Base-by-base conservation (phyloP, 139 green algal species). In the Eudorina sp. region DNA sequence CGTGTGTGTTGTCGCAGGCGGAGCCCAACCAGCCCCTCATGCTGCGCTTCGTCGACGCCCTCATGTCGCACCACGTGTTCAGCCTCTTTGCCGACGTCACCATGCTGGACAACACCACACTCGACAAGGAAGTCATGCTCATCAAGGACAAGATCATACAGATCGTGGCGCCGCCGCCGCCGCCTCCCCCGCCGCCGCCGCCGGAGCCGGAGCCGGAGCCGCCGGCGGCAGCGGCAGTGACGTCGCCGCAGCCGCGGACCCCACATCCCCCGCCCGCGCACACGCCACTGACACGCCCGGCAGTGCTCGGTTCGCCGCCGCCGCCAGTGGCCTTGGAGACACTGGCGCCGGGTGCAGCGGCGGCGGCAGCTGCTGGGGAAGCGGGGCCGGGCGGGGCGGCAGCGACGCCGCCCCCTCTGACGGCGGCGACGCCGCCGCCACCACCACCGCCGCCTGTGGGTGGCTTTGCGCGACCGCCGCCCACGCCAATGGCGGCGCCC, bases 131-230 rank as follows among this genome's bases (percentile, higher is more conserved):
- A 2, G 27, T 66, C n/a, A 19, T 36, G 8, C 23, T 38, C 80
- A 76, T 86, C 80, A 86, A 86, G 45, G 45, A 86, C 62, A 58
- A 38, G 2, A 48, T 86, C 80, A 85, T 85, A 1, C 78, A 85
- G 58, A 64, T 86, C 64, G 72, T 86, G 14, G 80, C 80, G 62
- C 80, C 62, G 60, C 62, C 80, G 62, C 80, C 60, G 11, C 80
- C 60, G 27, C 79, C 80, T 2, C 60, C 79, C 41, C 58, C 60
- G 18, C 77, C 77, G 0, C 53, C 55, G 2, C 53, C 77, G 27
- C 77, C 77, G 14, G 40, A 34, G 13, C 40, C 70, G 2, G 40
- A 72, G 31, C 68, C 31, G 68, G 36, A 46, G 68, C 68, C 68
- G 31, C 27, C 70, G 70, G 8, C 70, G 70, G 40, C 70, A 79